These are phyloP conservation scores for Paxillus rubicundulus DNA, from an alignment of 768 basidiomycete genomes.

Conservation along the genomic window DNA sequence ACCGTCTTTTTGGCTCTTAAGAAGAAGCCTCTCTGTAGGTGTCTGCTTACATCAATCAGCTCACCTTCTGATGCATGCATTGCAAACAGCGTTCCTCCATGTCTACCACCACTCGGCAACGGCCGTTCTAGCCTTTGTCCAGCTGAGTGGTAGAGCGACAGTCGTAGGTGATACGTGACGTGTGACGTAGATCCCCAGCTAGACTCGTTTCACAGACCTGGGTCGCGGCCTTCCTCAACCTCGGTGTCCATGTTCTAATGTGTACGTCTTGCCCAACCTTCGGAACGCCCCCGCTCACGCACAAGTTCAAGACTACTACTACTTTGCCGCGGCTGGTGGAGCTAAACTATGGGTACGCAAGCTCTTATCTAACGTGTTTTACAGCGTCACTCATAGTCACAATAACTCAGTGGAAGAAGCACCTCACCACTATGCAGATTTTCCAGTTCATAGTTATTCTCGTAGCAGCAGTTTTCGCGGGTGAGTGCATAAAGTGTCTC, in stretches of 20 bases:
- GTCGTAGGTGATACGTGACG: conserved; percentile 54
- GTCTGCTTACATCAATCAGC: background rate
- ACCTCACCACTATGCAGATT: conserved; percentile 25
- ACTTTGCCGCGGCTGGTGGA: conserved; percentile 86
- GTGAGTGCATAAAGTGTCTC: conserved; percentile 5
- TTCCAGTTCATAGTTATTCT: conserved; percentile 21
- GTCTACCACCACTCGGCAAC: conserved; percentile 98
- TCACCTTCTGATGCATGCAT: background rate
- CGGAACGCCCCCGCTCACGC: background rate
- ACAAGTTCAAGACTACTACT: conserved; percentile 80
- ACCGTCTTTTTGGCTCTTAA: conserved; percentile 94
- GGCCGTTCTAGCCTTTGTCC: conserved; percentile 87
- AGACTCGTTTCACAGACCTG: conserved; percentile 60
- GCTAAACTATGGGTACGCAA: conserved; percentile 17
- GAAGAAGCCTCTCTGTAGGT: conserved; percentile 91
- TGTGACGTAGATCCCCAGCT: background rate
- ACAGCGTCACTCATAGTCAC: background rate
- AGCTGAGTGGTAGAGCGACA: conserved; percentile 86
- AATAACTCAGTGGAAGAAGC: conserved; percentile 19
- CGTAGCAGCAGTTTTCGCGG: conserved; percentile 1
- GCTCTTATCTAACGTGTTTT: background rate
- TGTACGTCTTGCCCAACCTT: conserved; percentile 50
- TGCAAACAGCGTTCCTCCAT: conserved; percentile 78
- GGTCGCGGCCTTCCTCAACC: conserved; percentile 86
- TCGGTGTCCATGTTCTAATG: conserved; percentile 93